Evolutionary conservation across 2,329 filamentous ascomycete genomes (phyloP), one percentile per base, ranked within the genome.

Genomic region (Hypoxylon sp.): DNA sequence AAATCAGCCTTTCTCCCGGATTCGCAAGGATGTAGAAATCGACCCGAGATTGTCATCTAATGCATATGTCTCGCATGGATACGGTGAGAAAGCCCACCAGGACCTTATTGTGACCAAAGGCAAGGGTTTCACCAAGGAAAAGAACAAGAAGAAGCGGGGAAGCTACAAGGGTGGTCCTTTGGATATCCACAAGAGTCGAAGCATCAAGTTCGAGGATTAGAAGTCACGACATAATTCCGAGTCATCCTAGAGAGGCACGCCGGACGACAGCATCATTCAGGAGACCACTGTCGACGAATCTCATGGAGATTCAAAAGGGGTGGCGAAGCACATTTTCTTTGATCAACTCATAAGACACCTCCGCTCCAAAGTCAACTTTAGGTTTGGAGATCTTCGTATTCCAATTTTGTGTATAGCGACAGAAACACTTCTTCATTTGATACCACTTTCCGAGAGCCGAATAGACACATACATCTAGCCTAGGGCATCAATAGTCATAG

Each of bases 111-210:
- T 97, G 42, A 98, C 95, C 32, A 93, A 92, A 79, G 96, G 96
- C 76, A 98, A 98, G 84, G 94, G 93, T 3, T 99, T 99, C 82
- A 98, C 95, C 67, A 99, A 99, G 86, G 96, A 98, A 85, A 99
- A 99, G 90, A 99, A 99, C 83, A 99, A 99, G 87, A 96, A 94
- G 87, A 94, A 94, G 87, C 87, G 90, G 74, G 96, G 96, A 55
- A 93, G 91, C 72, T 99, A 97, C 86, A 90, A 92, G 52, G 96
- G 96, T 48, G 96, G 96, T 6, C 82, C 87, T 57, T 97, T 99
- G 75, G 94, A 99, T 78, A 92, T 95, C 58, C 82, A 86, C 13
- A 89, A 91, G 19, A 91, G 92, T 71, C 94, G 95, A 82, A 92
- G 93, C 65, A 92, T 97, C 83, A 98, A 97, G 83, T 99, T 99